Percentiles rank a stretch among this genome's conserved stretches.
Evolutionary conservation across 164 flowering plant genomes (phyloP).

Genomic region (Litsea cubeba): DNA sequence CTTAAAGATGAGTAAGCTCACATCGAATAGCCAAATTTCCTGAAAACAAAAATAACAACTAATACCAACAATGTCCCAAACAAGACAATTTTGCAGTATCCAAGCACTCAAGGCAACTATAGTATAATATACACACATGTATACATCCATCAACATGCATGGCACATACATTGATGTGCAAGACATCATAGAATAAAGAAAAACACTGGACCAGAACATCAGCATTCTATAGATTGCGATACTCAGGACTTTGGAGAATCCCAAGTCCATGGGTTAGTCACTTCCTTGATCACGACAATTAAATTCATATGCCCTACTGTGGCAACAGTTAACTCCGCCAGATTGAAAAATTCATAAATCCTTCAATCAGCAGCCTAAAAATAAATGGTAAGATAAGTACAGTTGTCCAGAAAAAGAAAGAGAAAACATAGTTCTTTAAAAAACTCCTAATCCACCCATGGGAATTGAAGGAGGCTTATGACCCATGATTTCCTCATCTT

Average conservation of each 20-base stretch:
- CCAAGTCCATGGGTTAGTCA: not conserved
- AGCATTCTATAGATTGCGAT: not conserved
- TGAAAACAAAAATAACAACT: no score
- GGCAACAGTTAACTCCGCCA: no score
- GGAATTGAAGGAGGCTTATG: not conserved
- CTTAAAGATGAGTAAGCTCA: no score
- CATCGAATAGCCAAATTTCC: no score
- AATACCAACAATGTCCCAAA: not conserved
- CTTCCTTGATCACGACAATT: not conserved
- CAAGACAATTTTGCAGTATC: not conserved
- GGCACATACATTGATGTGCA: not conserved
- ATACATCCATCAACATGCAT: not conserved
- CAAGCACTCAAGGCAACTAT: no score
- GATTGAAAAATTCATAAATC: no score
- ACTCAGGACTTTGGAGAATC: not conserved
- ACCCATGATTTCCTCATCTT: no score
- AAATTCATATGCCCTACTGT: not conserved
- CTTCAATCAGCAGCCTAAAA: not conserved
- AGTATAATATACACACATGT: not conserved
- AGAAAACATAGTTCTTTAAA: not conserved
- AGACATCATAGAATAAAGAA: not conserved
- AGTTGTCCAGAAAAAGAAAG: not conserved
- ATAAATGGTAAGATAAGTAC: no score
- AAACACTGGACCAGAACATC: not conserved
- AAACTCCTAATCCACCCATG: not conserved